Percentiles rank a stretch among this genome's conserved stretches.
Conservation (phyloP, 768 basidiomycete genomes). For the Sporobolomyces pararoseus region DNA sequence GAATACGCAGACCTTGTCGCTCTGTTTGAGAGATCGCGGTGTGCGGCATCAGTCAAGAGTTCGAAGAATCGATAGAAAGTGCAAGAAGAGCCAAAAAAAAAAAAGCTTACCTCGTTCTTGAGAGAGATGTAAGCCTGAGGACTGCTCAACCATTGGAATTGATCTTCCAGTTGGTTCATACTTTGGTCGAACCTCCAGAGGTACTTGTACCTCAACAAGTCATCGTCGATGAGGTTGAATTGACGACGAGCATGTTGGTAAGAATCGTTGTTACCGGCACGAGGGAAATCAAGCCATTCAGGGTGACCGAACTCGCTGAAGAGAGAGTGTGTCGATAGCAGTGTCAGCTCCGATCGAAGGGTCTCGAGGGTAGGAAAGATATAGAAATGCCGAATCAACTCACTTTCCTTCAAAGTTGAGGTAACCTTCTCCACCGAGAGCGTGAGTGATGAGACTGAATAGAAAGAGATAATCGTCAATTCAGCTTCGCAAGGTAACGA, state of each 20-base stretch:
- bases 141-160: slow-evolving; percentile 77
- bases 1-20: slow-evolving; percentile 86
- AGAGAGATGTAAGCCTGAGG: slow-evolving; percentile 87
- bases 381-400: not conserved
- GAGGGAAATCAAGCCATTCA: slow-evolving; percentile 99
- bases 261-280: slow-evolving; percentile 89
- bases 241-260: slow-evolving; percentile 94
- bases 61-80: too few species aligned
- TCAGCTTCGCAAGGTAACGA: not conserved
- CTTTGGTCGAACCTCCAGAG: slow-evolving; percentile 87
- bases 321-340: not conserved
- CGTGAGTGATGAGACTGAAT: slow-evolving; percentile 74
- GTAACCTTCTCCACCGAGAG: slow-evolving; percentile 94
- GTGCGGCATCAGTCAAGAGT: not conserved
- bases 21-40: slow-evolving; percentile 35
- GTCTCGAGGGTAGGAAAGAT: not conserved
- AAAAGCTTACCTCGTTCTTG: slow-evolving; percentile 76
- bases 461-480: not conserved
- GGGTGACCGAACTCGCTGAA: slow-evolving; percentile 94
- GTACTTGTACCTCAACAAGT: slow-evolving; percentile 80
- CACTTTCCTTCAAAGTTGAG: slow-evolving; percentile 73
- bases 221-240: slow-evolving; percentile 90
- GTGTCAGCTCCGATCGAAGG: not conserved
- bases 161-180: slow-evolving; percentile 81
- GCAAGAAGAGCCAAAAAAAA: too few species aligned